Percentiles rank a stretch among this genome's conserved stretches.
Evolutionary conservation across 371 early-diverging fungal genomes (phyloP).

Genomic region (Mucor sp.): DNA sequence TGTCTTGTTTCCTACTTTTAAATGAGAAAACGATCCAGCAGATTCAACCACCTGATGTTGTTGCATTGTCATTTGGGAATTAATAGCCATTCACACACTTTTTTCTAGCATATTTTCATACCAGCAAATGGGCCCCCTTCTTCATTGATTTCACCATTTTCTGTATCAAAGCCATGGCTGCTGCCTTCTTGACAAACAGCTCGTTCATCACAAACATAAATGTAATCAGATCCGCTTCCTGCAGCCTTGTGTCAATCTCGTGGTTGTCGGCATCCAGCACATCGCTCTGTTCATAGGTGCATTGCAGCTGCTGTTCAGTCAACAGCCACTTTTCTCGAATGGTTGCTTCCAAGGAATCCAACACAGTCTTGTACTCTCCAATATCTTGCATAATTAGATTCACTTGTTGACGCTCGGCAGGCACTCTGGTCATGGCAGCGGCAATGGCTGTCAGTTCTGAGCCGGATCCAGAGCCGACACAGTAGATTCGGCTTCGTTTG

Average conservation of each 20-base stretch:
- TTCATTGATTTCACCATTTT: constrained; percentile 66
- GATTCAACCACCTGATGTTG: constrained; percentile 78
- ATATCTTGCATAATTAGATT: constrained; percentile 71
- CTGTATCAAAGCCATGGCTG: constrained; percentile 77
- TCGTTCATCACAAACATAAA: constrained; percentile 93
- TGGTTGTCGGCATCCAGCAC: constrained; percentile 37
- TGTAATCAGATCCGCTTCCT: constrained; percentile 74
- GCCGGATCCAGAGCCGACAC: constrained; percentile 87
- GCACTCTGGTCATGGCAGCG: constrained; percentile 68
- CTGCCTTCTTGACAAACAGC: constrained; percentile 76
- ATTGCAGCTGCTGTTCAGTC: constrained; percentile 30
- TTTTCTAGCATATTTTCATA: constrained; percentile 11
- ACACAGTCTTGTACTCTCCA: constrained; percentile 61
- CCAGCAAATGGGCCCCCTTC: constrained; percentile 73
- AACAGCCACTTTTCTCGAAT: constrained; percentile 39
- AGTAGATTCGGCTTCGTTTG: constrained; percentile 48
- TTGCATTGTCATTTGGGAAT: not conserved
- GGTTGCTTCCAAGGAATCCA: constrained; percentile 33
- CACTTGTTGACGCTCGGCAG: constrained; percentile 50
- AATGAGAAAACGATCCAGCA: constrained; percentile 91
- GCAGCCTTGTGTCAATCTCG: constrained; percentile 46
- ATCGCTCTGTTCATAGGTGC: constrained; percentile 45
- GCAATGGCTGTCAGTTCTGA: constrained; percentile 85
- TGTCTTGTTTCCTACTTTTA: constrained; percentile 70
- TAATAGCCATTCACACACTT: constrained; percentile 8